phyloP scores from a whole-genome alignment of 768 basidiomycete genomes.

The Podaxis sp. region DNA sequence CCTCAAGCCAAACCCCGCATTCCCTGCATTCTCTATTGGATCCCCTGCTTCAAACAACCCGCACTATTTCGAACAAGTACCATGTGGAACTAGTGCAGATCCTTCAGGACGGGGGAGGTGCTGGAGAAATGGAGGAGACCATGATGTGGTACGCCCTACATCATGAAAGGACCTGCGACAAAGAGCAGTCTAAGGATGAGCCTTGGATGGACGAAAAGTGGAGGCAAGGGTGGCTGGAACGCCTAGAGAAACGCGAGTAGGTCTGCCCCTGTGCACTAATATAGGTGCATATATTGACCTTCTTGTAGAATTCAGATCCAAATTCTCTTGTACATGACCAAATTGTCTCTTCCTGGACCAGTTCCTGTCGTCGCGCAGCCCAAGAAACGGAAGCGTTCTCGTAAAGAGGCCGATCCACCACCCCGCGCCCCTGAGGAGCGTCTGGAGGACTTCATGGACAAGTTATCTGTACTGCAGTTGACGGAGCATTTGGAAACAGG shows the following conservation, averaged over 20 bases:
- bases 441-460: conserved; percentile 76
- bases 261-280: conserved; percentile 17
- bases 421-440: conserved; percentile 43
- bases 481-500: conserved; percentile 36
- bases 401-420: conserved; percentile 21
- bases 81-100: conserved; percentile 62
- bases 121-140: conserved; percentile 63
- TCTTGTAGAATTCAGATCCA: conserved; percentile 66
- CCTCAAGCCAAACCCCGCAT: conserved; percentile 34
- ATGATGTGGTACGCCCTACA: conserved; percentile 77
- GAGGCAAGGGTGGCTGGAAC: conserved; percentile 55
- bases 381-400: conserved; percentile 29
- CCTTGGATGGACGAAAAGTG: conserved; percentile 55
- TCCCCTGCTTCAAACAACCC: conserved; percentile 63
- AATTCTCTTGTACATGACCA: conserved; percentile 67
- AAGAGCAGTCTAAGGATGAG: conserved; percentile 13
- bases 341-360: conserved; percentile 59
- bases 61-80: conserved; percentile 57
- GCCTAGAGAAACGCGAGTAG: conserved; percentile 71
- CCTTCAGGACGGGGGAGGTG: conserved; percentile 57
- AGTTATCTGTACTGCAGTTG: conserved; percentile 77
- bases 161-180: conserved; percentile 46
- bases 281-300: background rate
- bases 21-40: conserved; percentile 60
- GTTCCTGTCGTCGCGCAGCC: conserved; percentile 25